Percentiles rank a stretch among this genome's conserved stretches.
Evolutionary conservation across 2,329 filamentous ascomycete species (phyloP).

Genomic region (Rachicladosporium sp.): DNA sequence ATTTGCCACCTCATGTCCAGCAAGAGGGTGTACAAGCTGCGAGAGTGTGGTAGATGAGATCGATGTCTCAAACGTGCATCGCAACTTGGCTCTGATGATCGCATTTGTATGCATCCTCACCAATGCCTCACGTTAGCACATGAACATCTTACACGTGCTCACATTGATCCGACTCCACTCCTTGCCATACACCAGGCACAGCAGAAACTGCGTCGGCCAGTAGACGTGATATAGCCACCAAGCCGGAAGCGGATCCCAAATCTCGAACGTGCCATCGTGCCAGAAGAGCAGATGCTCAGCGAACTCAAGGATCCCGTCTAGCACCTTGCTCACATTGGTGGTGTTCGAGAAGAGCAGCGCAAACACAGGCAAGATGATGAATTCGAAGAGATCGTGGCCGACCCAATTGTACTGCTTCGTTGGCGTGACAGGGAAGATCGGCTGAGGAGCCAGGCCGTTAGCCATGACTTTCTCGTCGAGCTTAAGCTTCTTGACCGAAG

Average conservation of each 20-base stretch:
- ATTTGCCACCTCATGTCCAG: too few relatives aligned
- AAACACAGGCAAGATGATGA: slow-evolving; percentile 38
- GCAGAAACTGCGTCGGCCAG: slow-evolving; percentile 41
- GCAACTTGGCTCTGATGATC: too few relatives aligned
- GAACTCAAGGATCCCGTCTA: slow-evolving; percentile 18
- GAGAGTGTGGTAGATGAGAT: too few relatives aligned
- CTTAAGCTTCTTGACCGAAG: slow-evolving; percentile 9
- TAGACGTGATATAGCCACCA: slow-evolving; percentile 42
- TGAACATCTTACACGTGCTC: slow-evolving; percentile 51
- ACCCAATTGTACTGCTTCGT: slow-evolving; percentile 46
- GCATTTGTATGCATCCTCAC: too few relatives aligned
- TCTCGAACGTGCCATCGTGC: slow-evolving; percentile 38
- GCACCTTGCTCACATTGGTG: slow-evolving; percentile 12
- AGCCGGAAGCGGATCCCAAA: slow-evolving; percentile 39
- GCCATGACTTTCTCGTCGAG: slow-evolving; percentile 8
- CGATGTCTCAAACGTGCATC: too few relatives aligned
- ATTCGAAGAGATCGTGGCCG: slow-evolving; percentile 50
- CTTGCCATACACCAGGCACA: slow-evolving; percentile 31
- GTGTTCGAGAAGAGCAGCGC: slow-evolving; percentile 19
- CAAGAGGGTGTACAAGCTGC: too few relatives aligned
- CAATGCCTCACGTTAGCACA: slow-evolving; percentile 16
- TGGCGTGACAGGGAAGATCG: slow-evolving; percentile 10
- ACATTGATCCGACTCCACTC: slow-evolving; percentile 57
- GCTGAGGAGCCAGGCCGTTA: slow-evolving; percentile 14
- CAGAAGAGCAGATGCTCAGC: slow-evolving; percentile 32